Percentiles rank a stretch among this genome's conserved stretches.
phyloP scores from a whole-genome alignment of 1,139 yeast species.

The Nakaseomyces kungkrabaensis region DNA sequence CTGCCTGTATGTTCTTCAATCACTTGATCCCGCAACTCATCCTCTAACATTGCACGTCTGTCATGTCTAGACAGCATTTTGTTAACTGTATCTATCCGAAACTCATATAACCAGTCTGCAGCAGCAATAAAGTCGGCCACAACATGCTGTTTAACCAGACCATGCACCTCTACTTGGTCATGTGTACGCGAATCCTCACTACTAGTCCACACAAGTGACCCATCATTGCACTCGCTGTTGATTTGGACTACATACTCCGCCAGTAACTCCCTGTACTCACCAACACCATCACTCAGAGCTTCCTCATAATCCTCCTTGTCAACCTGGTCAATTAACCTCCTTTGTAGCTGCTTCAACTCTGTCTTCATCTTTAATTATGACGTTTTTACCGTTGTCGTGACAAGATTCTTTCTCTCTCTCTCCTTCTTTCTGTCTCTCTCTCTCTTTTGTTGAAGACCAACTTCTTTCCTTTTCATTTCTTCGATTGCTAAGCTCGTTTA shows the following conservation, averaged over 20 bases:
- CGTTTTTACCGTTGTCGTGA: no score
- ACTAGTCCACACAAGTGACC: not conserved
- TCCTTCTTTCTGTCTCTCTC: no score
- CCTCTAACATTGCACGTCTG: constrained; percentile 7
- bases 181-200: not conserved
- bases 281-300: not conserved
- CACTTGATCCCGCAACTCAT: constrained; percentile 13
- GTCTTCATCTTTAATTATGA: not conserved
- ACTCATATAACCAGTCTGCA: constrained; percentile 18
- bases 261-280: not conserved
- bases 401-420: no score
- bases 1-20: constrained; percentile 6
- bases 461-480: no score
- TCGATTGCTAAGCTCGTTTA: no score
- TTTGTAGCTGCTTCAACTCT: not conserved
- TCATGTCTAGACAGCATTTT: constrained; percentile 5
- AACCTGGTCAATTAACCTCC: not conserved
- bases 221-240: not conserved
- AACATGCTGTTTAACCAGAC: not conserved
- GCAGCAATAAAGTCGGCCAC: not conserved
- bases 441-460: no score
- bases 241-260: not conserved
- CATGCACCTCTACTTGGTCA: not conserved
- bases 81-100: constrained; percentile 6
- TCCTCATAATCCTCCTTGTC: constrained; percentile 1